These are phyloP conservation scores for Sporothrix schenckii DNA, from an alignment of 2,329 filamentous ascomycete species.

Conservation along the genomic window DNA sequence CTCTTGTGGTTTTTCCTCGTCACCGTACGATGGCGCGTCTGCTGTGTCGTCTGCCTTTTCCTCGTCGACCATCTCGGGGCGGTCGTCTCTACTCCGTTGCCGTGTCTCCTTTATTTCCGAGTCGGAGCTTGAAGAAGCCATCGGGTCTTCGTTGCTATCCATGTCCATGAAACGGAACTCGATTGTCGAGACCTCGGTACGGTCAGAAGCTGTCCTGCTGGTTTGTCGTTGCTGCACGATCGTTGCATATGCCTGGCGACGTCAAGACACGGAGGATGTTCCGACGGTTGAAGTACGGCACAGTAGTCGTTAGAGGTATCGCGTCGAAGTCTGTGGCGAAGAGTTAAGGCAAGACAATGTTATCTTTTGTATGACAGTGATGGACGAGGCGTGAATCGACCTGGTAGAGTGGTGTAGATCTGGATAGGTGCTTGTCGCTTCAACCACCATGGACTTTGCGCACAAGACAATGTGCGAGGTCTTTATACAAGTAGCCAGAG, in stretches of 20 bases:
- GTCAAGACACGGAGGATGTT: no score
- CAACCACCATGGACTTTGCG: not conserved
- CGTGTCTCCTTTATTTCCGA: conserved; percentile 4
- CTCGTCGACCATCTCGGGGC: not conserved
- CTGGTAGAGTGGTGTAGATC: no score
- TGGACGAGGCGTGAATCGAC: no score
- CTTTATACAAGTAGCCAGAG: not conserved
- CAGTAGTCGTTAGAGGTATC: no score
- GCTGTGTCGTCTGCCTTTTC: conserved; percentile 19
- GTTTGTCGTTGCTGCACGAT: no score
- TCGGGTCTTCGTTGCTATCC: not conserved
- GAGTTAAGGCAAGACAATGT: no score
- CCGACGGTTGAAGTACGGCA: no score
- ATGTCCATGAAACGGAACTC: not conserved
- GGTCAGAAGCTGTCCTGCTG: no score
- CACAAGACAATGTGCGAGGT: not conserved
- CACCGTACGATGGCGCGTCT: not conserved
- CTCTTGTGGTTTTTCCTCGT: not conserved
- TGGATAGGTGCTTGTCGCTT: not conserved
- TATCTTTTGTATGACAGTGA: no score
- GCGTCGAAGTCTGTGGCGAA: no score
- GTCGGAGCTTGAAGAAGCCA: not conserved
- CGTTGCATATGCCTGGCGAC: no score
- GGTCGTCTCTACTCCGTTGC: not conserved
- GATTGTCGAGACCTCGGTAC: no score